Conservation (phyloP, 768 basidiomycete species). For the Tulasnella sp. region DNA sequence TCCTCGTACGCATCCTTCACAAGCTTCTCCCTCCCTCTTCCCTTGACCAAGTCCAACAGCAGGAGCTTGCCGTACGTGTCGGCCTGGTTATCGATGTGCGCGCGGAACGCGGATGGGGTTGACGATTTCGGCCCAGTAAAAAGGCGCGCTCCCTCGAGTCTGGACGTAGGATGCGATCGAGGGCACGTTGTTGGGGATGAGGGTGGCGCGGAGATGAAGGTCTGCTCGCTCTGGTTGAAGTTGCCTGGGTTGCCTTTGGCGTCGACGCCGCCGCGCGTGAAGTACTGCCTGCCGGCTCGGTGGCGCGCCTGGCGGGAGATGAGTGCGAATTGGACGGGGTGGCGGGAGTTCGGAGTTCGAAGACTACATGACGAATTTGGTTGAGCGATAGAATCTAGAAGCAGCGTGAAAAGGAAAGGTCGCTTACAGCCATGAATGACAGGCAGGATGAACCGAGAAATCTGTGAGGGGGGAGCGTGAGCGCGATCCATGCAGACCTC, state of each 20-base stretch:
- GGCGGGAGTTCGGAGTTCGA: conserved; percentile 75
- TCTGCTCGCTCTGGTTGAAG: conserved; percentile 97
- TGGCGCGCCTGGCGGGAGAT: conserved; percentile 93
- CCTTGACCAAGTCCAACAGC: conserved; percentile 90
- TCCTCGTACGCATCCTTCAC: conserved; percentile 95
- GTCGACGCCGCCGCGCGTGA: conserved; percentile 92
- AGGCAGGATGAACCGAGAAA: conserved; percentile 89
- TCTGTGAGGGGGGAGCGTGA: conserved; percentile 50
- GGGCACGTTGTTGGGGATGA: conserved; percentile 40
- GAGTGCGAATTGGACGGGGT: conserved; percentile 79
- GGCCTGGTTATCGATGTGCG: conserved; percentile 75
- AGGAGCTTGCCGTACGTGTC: conserved; percentile 74
- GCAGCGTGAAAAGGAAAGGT: not conserved
- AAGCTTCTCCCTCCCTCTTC: conserved; percentile 88
- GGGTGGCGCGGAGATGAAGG: conserved; percentile 56
- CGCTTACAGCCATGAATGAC: conserved; percentile 76
- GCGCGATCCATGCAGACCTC: conserved; percentile 30
- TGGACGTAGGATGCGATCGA: conserved; percentile 80
- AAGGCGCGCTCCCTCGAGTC: conserved; percentile 88
- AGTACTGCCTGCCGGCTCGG: conserved; percentile 96
- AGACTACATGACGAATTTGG: conserved; percentile 46
- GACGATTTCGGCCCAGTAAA: conserved; percentile 97
- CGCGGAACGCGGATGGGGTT: conserved; percentile 82
- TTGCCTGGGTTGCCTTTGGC: conserved; percentile 89
- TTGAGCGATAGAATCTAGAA: not conserved